Evolutionary conservation across 352 stramenopile genomes (phyloP).

Genomic region (Blastocystis sp.): DNA sequence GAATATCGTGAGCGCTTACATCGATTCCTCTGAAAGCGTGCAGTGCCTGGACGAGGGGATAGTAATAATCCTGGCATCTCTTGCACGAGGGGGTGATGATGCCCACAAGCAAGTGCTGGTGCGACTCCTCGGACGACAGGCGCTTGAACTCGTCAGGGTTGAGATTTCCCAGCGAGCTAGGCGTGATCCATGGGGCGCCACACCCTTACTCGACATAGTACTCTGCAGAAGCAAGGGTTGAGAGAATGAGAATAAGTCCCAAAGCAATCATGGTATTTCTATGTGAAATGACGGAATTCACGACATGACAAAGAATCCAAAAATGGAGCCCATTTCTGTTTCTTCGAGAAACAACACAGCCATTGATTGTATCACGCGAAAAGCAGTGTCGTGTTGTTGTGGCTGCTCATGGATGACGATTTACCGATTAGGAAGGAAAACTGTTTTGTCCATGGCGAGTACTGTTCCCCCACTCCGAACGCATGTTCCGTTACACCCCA

Average conservation of each 20-base stretch:
- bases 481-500: constrained; percentile 9
- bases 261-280: neutral
- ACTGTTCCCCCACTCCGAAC: constrained; percentile 12
- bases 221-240: neutral
- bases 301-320: neutral
- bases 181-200: neutral
- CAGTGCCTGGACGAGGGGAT: constrained; percentile 43
- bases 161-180: constrained; percentile 37
- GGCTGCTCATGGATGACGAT: too few species aligned
- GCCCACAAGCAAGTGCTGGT: neutral
- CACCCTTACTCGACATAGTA: constrained; percentile 30
- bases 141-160: neutral
- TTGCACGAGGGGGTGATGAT: constrained; percentile 1
- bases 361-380: too few species aligned
- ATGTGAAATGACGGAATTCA: neutral
- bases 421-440: neutral
- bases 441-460: neutral
- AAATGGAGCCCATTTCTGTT: neutral
- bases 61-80: constrained; percentile 38
- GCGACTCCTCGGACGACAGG: constrained; percentile 23
- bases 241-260: neutral
- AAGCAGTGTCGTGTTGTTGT: too few species aligned
- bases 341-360: too few species aligned
- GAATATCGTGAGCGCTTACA: too few species aligned
- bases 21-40: constrained; percentile 40